These are phyloP conservation scores for Saxophila tyrrhenica DNA, from an alignment of 495 filamentous ascomycete genomes.

Conservation along the genomic window DNA sequence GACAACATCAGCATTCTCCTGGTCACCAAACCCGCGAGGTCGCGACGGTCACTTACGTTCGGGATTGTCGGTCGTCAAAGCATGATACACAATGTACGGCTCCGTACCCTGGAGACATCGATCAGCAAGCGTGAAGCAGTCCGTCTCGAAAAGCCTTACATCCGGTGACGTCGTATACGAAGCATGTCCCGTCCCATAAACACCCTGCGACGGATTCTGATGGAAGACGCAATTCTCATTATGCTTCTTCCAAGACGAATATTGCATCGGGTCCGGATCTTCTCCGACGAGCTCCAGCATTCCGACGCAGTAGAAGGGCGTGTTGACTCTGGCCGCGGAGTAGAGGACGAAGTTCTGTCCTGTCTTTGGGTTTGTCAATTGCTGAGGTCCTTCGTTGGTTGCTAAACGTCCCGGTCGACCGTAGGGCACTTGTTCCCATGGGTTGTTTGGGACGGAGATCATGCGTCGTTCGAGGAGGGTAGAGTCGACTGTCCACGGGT, in stretches of 20 bases:
- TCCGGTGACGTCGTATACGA: constrained; percentile 38
- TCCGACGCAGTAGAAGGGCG: constrained; percentile 35
- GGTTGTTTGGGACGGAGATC: constrained; percentile 33
- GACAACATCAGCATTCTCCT: background rate
- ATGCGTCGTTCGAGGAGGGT: constrained; percentile 35
- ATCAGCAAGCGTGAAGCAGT: background rate
- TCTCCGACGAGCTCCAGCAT: constrained; percentile 36
- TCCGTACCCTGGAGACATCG: constrained; percentile 21
- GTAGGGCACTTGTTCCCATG: constrained; percentile 41
- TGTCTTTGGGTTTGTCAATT: constrained; percentile 37
- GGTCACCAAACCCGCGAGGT: no score
- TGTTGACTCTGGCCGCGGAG: constrained; percentile 37
- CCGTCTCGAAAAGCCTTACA: constrained; percentile 1
- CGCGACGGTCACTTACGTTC: background rate
- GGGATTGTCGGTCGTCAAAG: constrained; percentile 21
- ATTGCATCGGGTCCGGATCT: constrained; percentile 28
- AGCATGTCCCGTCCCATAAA: constrained; percentile 42
- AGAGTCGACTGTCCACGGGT: constrained; percentile 37
- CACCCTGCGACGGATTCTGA: constrained; percentile 33
- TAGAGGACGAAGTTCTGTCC: constrained; percentile 39
- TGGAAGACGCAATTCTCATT: constrained; percentile 38
- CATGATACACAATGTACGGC: constrained; percentile 42
- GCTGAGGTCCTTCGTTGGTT: constrained; percentile 40
- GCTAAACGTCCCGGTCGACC: constrained; percentile 34
- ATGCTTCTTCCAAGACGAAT: constrained; percentile 32